Base-by-base conservation (phyloP, 2,329 filamentous ascomycete species). In the Pyrenophora tritici-repentis region DNA sequence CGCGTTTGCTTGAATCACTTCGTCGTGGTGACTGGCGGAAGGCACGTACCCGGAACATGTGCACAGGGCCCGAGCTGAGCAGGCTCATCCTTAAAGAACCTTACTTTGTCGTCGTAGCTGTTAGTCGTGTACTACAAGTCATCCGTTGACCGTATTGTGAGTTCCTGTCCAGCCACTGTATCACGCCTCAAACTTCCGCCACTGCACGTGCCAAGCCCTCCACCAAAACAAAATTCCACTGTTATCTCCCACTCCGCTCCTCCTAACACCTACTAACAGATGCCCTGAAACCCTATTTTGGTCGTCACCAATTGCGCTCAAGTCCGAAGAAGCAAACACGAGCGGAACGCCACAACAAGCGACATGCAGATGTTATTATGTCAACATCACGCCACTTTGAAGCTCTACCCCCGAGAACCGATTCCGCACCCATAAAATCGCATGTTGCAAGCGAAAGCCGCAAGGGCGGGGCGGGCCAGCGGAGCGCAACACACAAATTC, bases 271-370 rank as follows among this genome's bases (percentile, higher is more conserved):
- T 26, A 20, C 18, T 40, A 33, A 40, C 32, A 29, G 24, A 42
- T 13, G 14, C n/a, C 14, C 16, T 47, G 32, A 22, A 10, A 43
- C 22, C 42, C 45, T 29, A 12, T 36, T 31, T 32, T 38, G 34
- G 44, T 44, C 36, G 24, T 16, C 32, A 32, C 22, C 31, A 39
- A 41, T 35, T 18, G 26, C 38, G 44, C 42, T 40, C 56, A 33
- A 47, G 59, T 59, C 37, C 17, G 36, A 53, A 59, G 59, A 62
- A 61, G 47, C 62, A 60, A 64, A 64, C 61, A 62, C 62, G 59
- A 53, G 62, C 59, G 61, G 51, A 58, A 50, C 51, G 60, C 62
- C 60, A 61, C 55, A 46, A 39, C 22, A 17, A 48, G 18, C 38
- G 32, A 22, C 34, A 35, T 52, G 47, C 53, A 47, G 48, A 58